A percentile compares a stretch with the other conserved stretches of the same genome.
Conservation (phyloP, 192 early-diverging fungal species). For the Entomortierella beljakovae region DNA sequence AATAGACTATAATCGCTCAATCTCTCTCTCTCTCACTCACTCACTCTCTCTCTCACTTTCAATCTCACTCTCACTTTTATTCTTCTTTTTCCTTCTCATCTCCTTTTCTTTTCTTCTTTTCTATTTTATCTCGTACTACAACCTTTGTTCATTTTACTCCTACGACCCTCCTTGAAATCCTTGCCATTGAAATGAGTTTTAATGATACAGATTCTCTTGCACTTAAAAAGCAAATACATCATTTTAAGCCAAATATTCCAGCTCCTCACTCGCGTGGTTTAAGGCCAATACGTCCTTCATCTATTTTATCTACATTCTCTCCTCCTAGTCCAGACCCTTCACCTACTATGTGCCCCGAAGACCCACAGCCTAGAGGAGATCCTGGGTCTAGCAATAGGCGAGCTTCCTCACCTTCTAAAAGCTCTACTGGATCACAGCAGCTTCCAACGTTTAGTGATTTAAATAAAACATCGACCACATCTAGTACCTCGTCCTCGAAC, state of each 20-base stretch:
- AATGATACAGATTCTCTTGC: constrained; percentile 18
- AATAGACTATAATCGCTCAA: no score
- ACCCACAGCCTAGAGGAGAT: constrained; percentile 20
- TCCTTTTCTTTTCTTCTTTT: constrained; percentile 4
- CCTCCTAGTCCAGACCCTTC: constrained; percentile 26
- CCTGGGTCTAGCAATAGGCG: constrained; percentile 3
- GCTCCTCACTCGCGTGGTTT: constrained; percentile 30
- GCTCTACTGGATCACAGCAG: not conserved
- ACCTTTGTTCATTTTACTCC: not conserved
- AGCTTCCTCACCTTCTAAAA: constrained; percentile 2
- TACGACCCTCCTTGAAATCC: not conserved
- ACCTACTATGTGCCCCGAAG: constrained; percentile 43
- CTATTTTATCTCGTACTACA: not conserved
- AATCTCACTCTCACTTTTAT: not conserved
- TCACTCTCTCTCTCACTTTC: not conserved
- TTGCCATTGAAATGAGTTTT: constrained; percentile 17
- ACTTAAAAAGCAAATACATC: constrained; percentile 10
- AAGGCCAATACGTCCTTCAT: not conserved
- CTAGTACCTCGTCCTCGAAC: not conserved
- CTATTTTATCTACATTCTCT: not conserved
- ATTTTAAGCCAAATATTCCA: constrained; percentile 30
- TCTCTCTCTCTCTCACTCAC: not conserved
- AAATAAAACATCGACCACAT: constrained; percentile 8
- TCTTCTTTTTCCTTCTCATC: not conserved
- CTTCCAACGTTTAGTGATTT: constrained; percentile 37